Base-by-base conservation (phyloP, 2,329 filamentous ascomycete species). In the Exophiala sideris region DNA sequence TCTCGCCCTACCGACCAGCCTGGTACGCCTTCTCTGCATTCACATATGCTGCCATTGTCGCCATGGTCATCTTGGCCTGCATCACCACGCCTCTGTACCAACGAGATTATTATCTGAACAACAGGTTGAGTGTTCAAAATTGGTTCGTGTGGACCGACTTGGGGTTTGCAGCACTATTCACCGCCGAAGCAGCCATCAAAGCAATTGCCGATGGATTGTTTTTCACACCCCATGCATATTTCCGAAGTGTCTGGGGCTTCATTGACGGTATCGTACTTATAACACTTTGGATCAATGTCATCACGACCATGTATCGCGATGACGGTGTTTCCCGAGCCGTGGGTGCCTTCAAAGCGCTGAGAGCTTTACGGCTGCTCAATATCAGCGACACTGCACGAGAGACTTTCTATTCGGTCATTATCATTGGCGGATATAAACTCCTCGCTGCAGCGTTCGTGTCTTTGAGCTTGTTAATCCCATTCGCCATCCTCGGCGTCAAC, bases 91-190 rank as follows among this genome's bases (percentile, higher is more conserved):
- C 94, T 0, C 76, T 99, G 12, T 99, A 95, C 68, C 94, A 99
- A 68, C 90, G 88, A 68, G 80, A 91, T 62, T 95, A 96, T 67
- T 92, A 91, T 64, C 70, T 81, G 49, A 75, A 70, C 5, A 79
- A 84, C 54, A 67, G 71, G 1, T 84, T 83, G 66, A 84, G 77
- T 54, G 75, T 82, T 42, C 79, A 78, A 54, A 94, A 92, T 66
- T 99, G 95, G 94, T 97, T 96, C 67, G 88, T 95, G 5, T 97
- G 89, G 82, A 89, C 89, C 10, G 94, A 99, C 69, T 79, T 95
- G 71, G 86, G 88, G 5, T 99, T 99, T 68, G 91, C 92, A 1
- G 71, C 87, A 1, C 72, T 99, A 11, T 99, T 99, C 73, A 88
- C 87, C 0, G 67, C 89, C 5, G 94, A 99, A 71, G 90, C 91